Conservation (phyloP, 2,329 filamentous ascomycete species). For the Tolypocladium pustulatum region DNA sequence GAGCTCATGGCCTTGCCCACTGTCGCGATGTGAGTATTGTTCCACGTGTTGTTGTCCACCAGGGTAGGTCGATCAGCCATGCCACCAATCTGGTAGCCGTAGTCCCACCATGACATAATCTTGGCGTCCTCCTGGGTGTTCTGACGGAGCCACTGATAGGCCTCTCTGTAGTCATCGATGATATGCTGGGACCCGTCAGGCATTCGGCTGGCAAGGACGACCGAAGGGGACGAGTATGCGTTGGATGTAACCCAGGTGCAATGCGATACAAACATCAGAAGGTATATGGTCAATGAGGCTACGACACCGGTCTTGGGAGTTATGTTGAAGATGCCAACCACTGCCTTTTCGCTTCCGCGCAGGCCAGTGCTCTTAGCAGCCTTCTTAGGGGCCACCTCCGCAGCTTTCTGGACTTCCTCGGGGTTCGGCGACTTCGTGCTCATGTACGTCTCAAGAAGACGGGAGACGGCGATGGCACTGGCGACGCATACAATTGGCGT, state of each 20-base stretch:
- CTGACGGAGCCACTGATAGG: slow-evolving; percentile 98
- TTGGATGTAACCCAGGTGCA: slow-evolving; percentile 99
- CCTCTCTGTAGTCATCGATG: slow-evolving; percentile 98
- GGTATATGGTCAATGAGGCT: slow-evolving; percentile 62
- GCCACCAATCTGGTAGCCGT: slow-evolving; percentile 98
- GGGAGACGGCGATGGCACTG: slow-evolving; percentile 77
- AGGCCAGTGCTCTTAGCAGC: slow-evolving; percentile 42
- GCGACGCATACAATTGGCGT: slow-evolving; percentile 95
- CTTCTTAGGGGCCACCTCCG: slow-evolving; percentile 49
- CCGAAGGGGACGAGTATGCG: slow-evolving; percentile 95
- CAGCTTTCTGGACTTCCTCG: slow-evolving; percentile 30
- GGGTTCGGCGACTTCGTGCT: slow-evolving; percentile 51
- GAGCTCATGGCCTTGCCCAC: slow-evolving; percentile 99
- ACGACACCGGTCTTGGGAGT: slow-evolving; percentile 74
- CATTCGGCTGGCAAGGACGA: slow-evolving; percentile 84
- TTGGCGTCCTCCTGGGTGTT: slow-evolving; percentile 93
- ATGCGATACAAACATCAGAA: slow-evolving; percentile 89
- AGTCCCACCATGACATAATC: slow-evolving; percentile 99
- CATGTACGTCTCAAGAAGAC: slow-evolving; percentile 81
- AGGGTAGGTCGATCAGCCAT: slow-evolving; percentile 97
- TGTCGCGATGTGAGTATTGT: slow-evolving; percentile 98
- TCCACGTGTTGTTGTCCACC: slow-evolving; percentile 99
- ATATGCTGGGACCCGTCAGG: slow-evolving; percentile 96
- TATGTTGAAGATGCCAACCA: slow-evolving; percentile 73
- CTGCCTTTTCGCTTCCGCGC: slow-evolving; percentile 58